These are phyloP conservation scores for Senna siamea DNA, from an alignment of 306 rosid species.

Conservation along the genomic window DNA sequence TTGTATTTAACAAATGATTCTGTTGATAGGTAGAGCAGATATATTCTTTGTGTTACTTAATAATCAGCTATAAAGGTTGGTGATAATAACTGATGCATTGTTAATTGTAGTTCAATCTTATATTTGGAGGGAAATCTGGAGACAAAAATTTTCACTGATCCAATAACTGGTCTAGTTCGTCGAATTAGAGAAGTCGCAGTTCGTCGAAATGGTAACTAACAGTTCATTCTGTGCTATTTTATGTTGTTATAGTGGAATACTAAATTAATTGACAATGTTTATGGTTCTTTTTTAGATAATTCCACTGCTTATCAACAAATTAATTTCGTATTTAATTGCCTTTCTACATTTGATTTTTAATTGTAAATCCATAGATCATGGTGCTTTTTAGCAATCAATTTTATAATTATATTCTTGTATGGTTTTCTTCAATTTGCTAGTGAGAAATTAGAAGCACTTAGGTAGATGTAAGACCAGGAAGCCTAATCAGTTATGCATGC, in stretches of 20 bases:
- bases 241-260: neutral
- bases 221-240: neutral
- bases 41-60: neutral
- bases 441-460: neutral
- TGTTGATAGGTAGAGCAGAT: neutral
- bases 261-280: neutral
- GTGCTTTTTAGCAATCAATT: neutral
- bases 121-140: slow-evolving; percentile 91
- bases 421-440: neutral
- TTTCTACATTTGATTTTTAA: neutral
- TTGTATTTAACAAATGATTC: neutral
- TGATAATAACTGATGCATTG: slow-evolving; percentile 6
- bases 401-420: neutral
- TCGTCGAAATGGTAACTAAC: slow-evolving; percentile 76
- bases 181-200: slow-evolving; percentile 78
- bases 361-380: neutral
- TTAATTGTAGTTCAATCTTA: slow-evolving; percentile 61
- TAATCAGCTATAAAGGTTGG: neutral
- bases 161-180: slow-evolving; percentile 71
- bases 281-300: neutral
- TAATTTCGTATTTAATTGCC: neutral
- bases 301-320: neutral
- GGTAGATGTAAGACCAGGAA: neutral
- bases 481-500: neutral
- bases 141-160: slow-evolving; percentile 75